Evolutionary conservation across 768 basidiomycete genomes (phyloP).

Genomic region (Pisolithus microcarpus): DNA sequence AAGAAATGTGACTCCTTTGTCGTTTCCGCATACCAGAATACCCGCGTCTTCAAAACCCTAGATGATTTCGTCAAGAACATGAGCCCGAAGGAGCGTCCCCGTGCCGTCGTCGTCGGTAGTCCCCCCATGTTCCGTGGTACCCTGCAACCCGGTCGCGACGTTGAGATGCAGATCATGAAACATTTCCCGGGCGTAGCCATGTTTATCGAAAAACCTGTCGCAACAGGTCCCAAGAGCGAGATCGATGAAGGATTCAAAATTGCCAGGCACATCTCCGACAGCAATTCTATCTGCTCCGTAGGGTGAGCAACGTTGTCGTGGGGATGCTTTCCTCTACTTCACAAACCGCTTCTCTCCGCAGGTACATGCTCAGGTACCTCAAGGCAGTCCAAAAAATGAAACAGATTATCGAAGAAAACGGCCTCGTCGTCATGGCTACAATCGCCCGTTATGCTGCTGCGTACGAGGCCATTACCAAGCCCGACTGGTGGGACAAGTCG

Average conservation of each 20-base stretch:
- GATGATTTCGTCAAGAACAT: slow-evolving; percentile 77
- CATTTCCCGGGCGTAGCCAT: slow-evolving; percentile 82
- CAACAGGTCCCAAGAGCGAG: slow-evolving; percentile 68
- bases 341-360: slow-evolving; percentile 19
- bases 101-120: slow-evolving; percentile 81
- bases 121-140: slow-evolving; percentile 93
- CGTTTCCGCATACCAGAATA: slow-evolving; percentile 86
- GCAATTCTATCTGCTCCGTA: slow-evolving; percentile 77
- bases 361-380: slow-evolving; percentile 91
- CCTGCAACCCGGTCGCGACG: slow-evolving; percentile 64
- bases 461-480: slow-evolving; percentile 72
- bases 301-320: slow-evolving; percentile 41
- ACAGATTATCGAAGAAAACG: slow-evolving; percentile 88
- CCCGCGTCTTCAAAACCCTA: slow-evolving; percentile 75
- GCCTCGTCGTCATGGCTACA: slow-evolving; percentile 92
- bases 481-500: slow-evolving; percentile 92
- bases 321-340: not conserved
- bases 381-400: slow-evolving; percentile 96
- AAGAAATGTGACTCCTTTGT: slow-evolving; percentile 93
- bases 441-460: slow-evolving; percentile 92
- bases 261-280: slow-evolving; percentile 61
- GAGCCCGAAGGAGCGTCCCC: slow-evolving; percentile 58
- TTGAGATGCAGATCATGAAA: slow-evolving; percentile 83
- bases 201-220: slow-evolving; percentile 91
- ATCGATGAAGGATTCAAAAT: slow-evolving; percentile 65